Base-by-base conservation (phyloP, 441 rosid genomes). In the Manihot esculenta region DNA sequence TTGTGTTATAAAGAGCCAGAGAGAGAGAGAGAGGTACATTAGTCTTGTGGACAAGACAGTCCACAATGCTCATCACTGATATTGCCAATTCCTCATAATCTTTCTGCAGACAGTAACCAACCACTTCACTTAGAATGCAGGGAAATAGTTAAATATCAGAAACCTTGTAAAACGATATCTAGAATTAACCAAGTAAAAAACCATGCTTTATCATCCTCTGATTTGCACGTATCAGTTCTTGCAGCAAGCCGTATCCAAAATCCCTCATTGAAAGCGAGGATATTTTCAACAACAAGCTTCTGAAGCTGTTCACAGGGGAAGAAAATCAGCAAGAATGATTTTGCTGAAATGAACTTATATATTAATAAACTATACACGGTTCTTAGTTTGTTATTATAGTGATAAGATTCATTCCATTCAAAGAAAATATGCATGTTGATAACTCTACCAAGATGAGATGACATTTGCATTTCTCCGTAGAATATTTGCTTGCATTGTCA, bases 231-330 rank as follows among this genome's bases (percentile, higher is more conserved):
- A 79, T 94, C 99, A 11, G 75, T 82, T 84, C 97, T 88, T 10
- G 94, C 85, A 1, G 97, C 97, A 27, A 92, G 97, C 45, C 96
- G 86, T 54, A 92, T 87, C 97, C 97, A 94, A 61, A 94, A 92
- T 20, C 71, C 83, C 78, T 84, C 91, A 68, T 88, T 86, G 80
- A 94, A 94, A 73, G 96, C 95, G 73, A 94, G 95, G 70, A 94
- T 72, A 66, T 94, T 92, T 84, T 92, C 94, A 57, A 72, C 89
- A 70, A 94, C 96, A 69, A 90, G 87, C 85, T 85, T 84, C 80
- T 80, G 91, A 79, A 92, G 90, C 97, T 94, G 95, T 77, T 76
- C 72, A 72, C 66, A 77, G 59, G 65, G 42, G 26, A 69, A 26
- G 79, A 67, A 53, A 63, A 51, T 30, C 44, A 70, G 47, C 38